Evolutionary conservation across 139 green algal species (phyloP), one percentile per base, ranked within the genome.

Genomic region (Picochlorum sp.): DNA sequence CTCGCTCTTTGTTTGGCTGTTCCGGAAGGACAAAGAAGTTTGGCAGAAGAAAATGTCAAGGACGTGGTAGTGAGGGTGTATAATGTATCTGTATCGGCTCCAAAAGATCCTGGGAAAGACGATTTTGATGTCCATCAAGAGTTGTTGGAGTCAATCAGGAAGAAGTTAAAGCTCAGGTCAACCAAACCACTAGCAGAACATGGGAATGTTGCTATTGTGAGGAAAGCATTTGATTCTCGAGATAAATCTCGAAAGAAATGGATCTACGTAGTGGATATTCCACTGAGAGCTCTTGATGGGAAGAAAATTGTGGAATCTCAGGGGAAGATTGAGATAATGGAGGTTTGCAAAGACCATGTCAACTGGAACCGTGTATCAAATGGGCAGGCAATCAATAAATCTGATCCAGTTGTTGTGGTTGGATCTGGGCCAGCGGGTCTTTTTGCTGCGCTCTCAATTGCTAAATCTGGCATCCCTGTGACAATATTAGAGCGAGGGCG

Each of bases 371-470:
- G 73, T 9, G 34, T 41, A 41, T 41, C 34, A 4, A 11, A 41
- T 41, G 34, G 34, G 2, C 34, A 41, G 34, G 8, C 7, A 41
- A 41, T 3, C 34, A 41, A 55, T 3, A 41, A 9, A 11, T 41
- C 34, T 41, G 34, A 41, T 60, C 26, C 76, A 23, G 52, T 81
- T 49, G 59, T 83, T 69, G 49, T 81, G 68, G 63, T 84, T 76
- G 74, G 69, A 69, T 75, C 75, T 62, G 88, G 86, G 2, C 88
- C 88, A 1, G 87, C 84, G 4, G 88, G 88, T 2, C 70, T 94
- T 41, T 92, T 94, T 80, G 84, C 87, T 9, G 88, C 88, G 13
- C 75, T 95, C 34, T 55, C 66, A 31, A 50, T 88, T 4, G 84
- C 87, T 11, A 61, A 85, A 38, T 73, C 73, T 1, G 87, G 84